Conservation (phyloP, 2,329 filamentous ascomycete genomes). For the Xylariaceae sp. region DNA sequence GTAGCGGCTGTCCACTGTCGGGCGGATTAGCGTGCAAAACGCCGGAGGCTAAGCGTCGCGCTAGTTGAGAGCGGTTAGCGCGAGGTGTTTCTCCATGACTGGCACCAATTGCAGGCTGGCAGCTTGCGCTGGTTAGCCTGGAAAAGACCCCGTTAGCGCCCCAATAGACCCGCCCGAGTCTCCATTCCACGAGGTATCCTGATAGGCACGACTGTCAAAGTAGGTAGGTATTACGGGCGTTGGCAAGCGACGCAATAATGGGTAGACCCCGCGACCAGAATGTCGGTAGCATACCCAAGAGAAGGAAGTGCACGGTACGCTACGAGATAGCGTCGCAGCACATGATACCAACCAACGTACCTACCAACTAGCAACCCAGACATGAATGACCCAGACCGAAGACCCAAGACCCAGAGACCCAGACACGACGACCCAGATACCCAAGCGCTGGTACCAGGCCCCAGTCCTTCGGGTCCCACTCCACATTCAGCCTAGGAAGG, state of each 20-base stretch:
- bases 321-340: slow-evolving; percentile 4
- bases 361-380: slow-evolving; percentile 6
- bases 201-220: not conserved
- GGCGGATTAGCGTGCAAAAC: not conserved
- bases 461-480: slow-evolving; percentile 16
- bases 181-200: not conserved
- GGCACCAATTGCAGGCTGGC: not conserved
- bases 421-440: not conserved
- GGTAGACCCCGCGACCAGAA: slow-evolving; percentile 20
- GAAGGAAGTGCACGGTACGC: not conserved
- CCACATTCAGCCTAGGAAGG: not conserved
- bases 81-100: not conserved
- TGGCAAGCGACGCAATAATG: slow-evolving; percentile 9
- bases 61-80: not conserved
- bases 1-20: not conserved
- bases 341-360: not conserved
- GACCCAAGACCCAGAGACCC: slow-evolving; percentile 3
- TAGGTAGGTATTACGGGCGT: slow-evolving; percentile 8
- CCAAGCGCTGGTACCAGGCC: slow-evolving; percentile 17
- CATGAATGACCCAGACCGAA: not conserved
- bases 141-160: not conserved
- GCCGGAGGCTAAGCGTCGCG: not conserved
- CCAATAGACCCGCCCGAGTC: not conserved
- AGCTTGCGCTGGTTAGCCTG: not conserved
- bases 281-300: slow-evolving; percentile 18